Conservation (phyloP, 2,329 filamentous ascomycete genomes). For the Trichophyton equinum region DNA sequence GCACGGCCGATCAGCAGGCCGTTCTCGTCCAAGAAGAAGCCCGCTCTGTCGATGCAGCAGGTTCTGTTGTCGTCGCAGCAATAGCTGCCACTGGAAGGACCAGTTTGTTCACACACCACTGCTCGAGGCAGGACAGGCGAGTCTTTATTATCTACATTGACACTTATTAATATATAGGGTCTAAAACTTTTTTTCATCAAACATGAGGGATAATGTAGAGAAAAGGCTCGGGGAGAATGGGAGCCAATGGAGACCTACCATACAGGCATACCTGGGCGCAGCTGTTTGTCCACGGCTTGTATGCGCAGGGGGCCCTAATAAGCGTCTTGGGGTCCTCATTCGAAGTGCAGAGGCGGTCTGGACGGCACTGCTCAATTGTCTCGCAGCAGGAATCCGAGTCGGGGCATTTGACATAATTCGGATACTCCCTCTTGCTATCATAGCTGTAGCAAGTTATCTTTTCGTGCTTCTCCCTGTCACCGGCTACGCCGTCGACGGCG, state of each 20-base stretch:
- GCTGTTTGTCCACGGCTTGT: conserved; percentile 3
- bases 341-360: neutral
- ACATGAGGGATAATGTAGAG: neutral
- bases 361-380: neutral
- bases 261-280: conserved; percentile 2
- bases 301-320: neutral
- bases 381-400: neutral
- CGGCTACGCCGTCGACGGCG: neutral
- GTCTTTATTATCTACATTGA: neutral
- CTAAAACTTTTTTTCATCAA: too few relatives aligned
- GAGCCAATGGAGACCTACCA: neutral
- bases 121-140: neutral
- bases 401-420: neutral
- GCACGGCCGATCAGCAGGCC: neutral
- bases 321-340: conserved; percentile 1
- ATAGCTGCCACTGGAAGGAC: neutral
- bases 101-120: neutral
- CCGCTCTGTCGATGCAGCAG: neutral
- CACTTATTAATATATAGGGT: neutral
- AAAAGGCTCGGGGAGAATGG: too few relatives aligned
- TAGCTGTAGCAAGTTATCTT: neutral
- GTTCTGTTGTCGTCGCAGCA: conserved; percentile 3
- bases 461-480: neutral
- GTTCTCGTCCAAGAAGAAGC: neutral
- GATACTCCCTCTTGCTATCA: conserved; percentile 1